phyloP scores from a whole-genome alignment of 2,329 filamentous ascomycete genomes.

The Aspergillus clavatus region DNA sequence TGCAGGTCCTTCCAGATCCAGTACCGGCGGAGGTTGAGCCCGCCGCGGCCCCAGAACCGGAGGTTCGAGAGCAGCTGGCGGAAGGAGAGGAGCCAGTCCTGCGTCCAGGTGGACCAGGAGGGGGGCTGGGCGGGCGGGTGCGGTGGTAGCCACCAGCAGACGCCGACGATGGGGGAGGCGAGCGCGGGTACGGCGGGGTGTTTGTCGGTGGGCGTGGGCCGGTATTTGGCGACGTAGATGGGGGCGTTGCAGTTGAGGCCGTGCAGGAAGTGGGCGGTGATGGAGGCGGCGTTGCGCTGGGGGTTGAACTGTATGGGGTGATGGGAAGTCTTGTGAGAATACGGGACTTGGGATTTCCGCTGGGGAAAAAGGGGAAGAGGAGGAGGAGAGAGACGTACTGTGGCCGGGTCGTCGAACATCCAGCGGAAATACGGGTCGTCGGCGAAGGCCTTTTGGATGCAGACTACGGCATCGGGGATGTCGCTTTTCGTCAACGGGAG shows the following conservation, averaged over 20 bases:
- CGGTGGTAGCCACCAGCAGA: conserved; percentile 68
- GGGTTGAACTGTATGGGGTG: conserved; percentile 49
- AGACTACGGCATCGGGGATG: conserved; percentile 60
- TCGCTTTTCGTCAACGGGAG: conserved; percentile 53
- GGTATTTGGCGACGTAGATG: conserved; percentile 63
- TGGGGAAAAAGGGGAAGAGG: too few relatives aligned
- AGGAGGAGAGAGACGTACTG: conserved; percentile 40
- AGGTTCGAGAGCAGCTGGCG: conserved; percentile 64
- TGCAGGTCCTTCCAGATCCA: conserved; percentile 69
- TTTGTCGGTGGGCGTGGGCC: conserved; percentile 30
- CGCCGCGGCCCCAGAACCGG: conserved; percentile 60
- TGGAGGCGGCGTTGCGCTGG: conserved; percentile 57
- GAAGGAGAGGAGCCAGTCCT: conserved; percentile 62
- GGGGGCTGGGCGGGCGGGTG: conserved; percentile 44
- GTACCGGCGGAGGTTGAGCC: conserved; percentile 62
- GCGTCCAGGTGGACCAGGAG: conserved; percentile 59
- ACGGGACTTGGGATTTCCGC: too few relatives aligned
- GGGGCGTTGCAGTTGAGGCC: conserved; percentile 61
- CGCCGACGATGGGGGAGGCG: conserved; percentile 56
- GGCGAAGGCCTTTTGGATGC: conserved; percentile 62
- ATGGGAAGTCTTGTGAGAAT: conserved; percentile 1
- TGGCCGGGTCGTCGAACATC: conserved; percentile 54
- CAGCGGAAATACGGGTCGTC: conserved; percentile 64
- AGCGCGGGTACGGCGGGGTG: conserved; percentile 12
- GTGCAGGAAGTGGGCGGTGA: conserved; percentile 63